These are phyloP conservation scores for Hordeum vulgare DNA, from an alignment of 176 grass and related monocot genomes.

Conservation along the genomic window DNA sequence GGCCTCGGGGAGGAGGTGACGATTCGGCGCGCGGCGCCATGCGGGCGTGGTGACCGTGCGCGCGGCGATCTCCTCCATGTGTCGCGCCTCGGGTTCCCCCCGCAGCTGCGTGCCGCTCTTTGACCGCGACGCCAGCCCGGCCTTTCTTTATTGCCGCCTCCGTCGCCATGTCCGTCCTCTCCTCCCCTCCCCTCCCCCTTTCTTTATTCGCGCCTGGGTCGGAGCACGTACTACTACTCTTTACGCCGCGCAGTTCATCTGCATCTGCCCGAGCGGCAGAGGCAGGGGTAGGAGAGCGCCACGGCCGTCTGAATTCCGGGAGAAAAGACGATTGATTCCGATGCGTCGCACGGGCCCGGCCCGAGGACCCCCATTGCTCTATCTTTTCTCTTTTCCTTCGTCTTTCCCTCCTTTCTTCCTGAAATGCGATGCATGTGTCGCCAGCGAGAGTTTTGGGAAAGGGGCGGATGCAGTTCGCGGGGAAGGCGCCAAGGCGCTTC, in stretches of 20 bases:
- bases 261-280: neutral
- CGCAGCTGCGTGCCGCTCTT: neutral
- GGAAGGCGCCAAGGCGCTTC: neutral
- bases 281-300: neutral
- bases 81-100: constrained; percentile 31
- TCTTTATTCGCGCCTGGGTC: neutral
- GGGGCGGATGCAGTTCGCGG: neutral
- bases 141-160: neutral
- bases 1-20: neutral
- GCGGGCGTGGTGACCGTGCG: neutral
- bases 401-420: neutral
- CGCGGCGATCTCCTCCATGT: constrained; percentile 15
- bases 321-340: neutral
- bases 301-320: neutral
- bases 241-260: neutral
- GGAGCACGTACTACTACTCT: neutral
- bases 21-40: neutral
- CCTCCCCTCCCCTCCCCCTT: neutral
- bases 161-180: neutral
- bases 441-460: neutral
- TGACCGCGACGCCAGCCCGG: neutral
- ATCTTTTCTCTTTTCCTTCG: neutral
- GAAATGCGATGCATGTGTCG: constrained; percentile 4
- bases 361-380: neutral
- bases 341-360: neutral